Evolutionary conservation across 2,329 filamentous ascomycete genomes (phyloP).

Genomic region (Ophiostoma sp.): DNA sequence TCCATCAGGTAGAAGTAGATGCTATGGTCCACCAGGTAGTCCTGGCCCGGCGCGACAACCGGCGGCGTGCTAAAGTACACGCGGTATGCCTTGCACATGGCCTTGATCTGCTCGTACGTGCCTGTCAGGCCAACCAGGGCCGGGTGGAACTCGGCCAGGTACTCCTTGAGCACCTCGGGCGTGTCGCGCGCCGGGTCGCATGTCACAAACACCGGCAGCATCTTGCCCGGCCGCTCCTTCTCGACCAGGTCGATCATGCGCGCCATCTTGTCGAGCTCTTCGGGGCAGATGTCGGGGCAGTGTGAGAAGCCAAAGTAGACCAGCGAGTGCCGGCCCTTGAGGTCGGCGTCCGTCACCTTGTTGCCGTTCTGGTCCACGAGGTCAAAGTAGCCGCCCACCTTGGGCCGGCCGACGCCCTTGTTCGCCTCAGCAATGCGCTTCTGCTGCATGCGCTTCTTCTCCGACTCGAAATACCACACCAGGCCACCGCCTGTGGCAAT

Average conservation of each 20-base stretch:
- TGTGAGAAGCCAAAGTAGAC: slow-evolving; percentile 98
- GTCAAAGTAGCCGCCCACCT: slow-evolving; percentile 83
- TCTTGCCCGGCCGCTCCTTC: slow-evolving; percentile 43
- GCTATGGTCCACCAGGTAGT: slow-evolving; percentile 96
- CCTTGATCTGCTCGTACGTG: slow-evolving; percentile 88
- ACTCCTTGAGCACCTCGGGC: slow-evolving; percentile 75
- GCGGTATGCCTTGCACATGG: slow-evolving; percentile 89
- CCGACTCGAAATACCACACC: slow-evolving; percentile 85
- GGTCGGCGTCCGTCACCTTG: slow-evolving; percentile 68
- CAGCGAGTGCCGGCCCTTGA: slow-evolving; percentile 80
- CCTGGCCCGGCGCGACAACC: slow-evolving; percentile 84
- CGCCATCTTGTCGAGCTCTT: slow-evolving; percentile 99
- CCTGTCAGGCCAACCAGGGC: slow-evolving; percentile 84
- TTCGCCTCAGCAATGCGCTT: slow-evolving; percentile 84
- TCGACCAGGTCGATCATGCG: slow-evolving; percentile 75
- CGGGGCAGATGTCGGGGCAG: slow-evolving; percentile 97
- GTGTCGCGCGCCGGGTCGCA: slow-evolving; percentile 92
- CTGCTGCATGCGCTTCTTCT: slow-evolving; percentile 86
- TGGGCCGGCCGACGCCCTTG: slow-evolving; percentile 87
- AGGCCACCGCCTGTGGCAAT: slow-evolving; percentile 70
- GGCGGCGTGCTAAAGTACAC: slow-evolving; percentile 95
- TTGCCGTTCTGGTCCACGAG: slow-evolving; percentile 77
- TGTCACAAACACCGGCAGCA: slow-evolving; percentile 85
- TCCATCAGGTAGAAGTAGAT: slow-evolving; percentile 99
- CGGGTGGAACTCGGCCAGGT: slow-evolving; percentile 86